Conservation (phyloP, 2,329 filamentous ascomycete species). For the Chalaropsis ovoidea region DNA sequence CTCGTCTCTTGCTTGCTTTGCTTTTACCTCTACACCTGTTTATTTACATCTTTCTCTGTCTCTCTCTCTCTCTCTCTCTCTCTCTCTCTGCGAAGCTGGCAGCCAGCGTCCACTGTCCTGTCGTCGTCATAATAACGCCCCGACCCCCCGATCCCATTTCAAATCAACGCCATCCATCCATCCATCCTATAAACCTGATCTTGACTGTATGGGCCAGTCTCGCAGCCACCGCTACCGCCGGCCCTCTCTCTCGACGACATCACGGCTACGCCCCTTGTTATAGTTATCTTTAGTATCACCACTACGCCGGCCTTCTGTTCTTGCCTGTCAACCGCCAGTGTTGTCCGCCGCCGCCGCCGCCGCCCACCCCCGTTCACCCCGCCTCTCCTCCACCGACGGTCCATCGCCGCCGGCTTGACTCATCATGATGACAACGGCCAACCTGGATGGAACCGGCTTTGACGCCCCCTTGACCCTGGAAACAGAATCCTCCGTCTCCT, state of each 20-base stretch:
- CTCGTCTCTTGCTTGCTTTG: background rate
- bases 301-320: background rate
- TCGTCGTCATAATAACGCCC: slow-evolving; percentile 7
- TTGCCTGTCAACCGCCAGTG: background rate
- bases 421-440: background rate
- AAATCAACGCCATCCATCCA: slow-evolving; percentile 1
- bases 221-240: background rate
- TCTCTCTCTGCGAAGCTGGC: background rate
- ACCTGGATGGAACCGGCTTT: slow-evolving; percentile 1
- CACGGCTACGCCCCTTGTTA: background rate
- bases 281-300: background rate
- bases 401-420: slow-evolving; percentile 9
- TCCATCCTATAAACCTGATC: background rate
- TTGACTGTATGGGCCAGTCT: background rate
- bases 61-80: background rate
- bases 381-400: background rate
- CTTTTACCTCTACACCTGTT: background rate
- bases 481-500: slow-evolving; percentile 44
- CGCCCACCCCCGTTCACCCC: background rate
- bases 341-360: no score
- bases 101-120: background rate
- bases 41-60: background rate
- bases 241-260: background rate
- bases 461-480: slow-evolving; percentile 33
- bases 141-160: slow-evolving; percentile 4